phyloP scores from a whole-genome alignment of 1,284 basidiomycete genomes.

The Paramarasmius palmivorus region DNA sequence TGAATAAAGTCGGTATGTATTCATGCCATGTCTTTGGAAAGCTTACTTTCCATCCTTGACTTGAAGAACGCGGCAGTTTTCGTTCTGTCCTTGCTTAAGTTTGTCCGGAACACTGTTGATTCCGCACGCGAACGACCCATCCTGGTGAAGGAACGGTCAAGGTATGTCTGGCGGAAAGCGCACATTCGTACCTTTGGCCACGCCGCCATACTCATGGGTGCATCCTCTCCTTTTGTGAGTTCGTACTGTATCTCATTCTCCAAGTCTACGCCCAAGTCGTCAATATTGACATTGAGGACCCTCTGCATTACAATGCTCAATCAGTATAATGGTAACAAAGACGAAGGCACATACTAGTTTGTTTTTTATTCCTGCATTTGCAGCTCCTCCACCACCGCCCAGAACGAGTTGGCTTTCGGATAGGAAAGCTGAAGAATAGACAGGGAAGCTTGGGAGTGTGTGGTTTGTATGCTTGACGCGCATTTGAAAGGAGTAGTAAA shows the following conservation, averaged over 20 bases:
- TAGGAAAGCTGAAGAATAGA: conserved; percentile 87
- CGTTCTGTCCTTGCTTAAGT: conserved; percentile 67
- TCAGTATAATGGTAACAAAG: not conserved
- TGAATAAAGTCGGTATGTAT: not conserved
- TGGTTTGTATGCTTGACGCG: conserved; percentile 81
- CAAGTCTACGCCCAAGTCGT: conserved; percentile 58
- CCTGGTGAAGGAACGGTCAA: conserved; percentile 22
- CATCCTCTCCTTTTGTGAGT: conserved; percentile 82
- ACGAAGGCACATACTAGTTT: conserved; percentile 69
- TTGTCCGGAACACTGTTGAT: conserved; percentile 76
- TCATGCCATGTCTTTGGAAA: not conserved
- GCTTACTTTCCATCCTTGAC: conserved; percentile 62
- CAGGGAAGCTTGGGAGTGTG: conserved; percentile 75
- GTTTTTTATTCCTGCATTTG: conserved; percentile 87
- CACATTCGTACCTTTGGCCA: conserved; percentile 53
- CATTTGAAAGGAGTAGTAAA: conserved; percentile 40
- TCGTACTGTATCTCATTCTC: conserved; percentile 60
- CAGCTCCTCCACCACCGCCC: conserved; percentile 86
- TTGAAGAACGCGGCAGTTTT: conserved; percentile 78
- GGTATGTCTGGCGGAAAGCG: not conserved
- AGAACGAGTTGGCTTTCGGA: conserved; percentile 75
- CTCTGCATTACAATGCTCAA: conserved; percentile 43
- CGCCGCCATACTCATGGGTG: conserved; percentile 89
- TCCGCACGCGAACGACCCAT: conserved; percentile 73
- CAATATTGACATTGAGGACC: conserved; percentile 63